Percentiles rank a stretch among this genome's conserved stretches.
Conservation (phyloP, 176 grass and related monocot species). For the Pontederia paniculata region DNA sequence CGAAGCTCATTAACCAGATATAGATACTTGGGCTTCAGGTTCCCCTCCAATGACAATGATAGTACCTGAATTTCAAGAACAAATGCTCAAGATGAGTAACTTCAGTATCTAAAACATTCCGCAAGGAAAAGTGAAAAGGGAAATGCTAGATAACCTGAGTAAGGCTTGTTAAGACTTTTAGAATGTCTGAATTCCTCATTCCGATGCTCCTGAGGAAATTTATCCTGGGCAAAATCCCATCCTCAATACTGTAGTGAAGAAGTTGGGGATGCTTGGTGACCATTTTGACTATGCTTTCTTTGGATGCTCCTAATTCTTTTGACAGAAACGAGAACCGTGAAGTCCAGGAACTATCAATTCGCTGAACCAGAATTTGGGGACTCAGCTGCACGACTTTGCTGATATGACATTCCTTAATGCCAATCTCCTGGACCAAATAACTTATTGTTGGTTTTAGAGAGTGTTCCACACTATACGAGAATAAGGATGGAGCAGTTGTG, state of each 20-base stretch:
- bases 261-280: constrained; percentile 89
- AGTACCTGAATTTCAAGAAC: constrained; percentile 46
- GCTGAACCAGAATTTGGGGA: constrained; percentile 85
- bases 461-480: constrained; percentile 82
- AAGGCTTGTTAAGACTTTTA: constrained; percentile 90
- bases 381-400: constrained; percentile 91
- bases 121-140: constrained; percentile 11
- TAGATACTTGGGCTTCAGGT: constrained; percentile 11
- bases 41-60: constrained; percentile 71
- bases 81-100: constrained; percentile 10
- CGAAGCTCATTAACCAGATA: constrained; percentile 8
- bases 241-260: constrained; percentile 94
- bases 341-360: constrained; percentile 76
- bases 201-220: constrained; percentile 89
- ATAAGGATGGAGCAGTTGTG: constrained; percentile 67
- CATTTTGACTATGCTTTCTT: constrained; percentile 90
- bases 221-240: constrained; percentile 89
- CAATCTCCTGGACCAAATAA: constrained; percentile 85
- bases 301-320: constrained; percentile 76
- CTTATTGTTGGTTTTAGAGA: constrained; percentile 73
- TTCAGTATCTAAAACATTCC: not conserved
- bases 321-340: constrained; percentile 70
- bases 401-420: constrained; percentile 69
- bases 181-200: constrained; percentile 61
- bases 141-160: constrained; percentile 52